phyloP scores from a whole-genome alignment of 176 grass and related monocot genomes.

The Aechmea fasciata region DNA sequence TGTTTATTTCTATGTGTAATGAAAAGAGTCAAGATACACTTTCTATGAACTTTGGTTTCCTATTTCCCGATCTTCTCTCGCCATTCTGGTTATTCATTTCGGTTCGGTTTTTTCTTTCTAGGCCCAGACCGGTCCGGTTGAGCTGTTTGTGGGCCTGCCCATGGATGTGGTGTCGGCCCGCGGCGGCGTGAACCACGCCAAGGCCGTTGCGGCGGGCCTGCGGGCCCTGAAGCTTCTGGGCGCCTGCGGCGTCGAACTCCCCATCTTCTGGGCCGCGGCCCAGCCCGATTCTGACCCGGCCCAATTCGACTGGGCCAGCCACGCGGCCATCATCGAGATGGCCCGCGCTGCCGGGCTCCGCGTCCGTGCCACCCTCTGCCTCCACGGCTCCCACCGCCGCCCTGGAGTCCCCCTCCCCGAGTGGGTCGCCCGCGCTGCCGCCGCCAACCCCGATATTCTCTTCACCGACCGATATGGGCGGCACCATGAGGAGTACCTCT shows the following conservation, averaged over 20 bases:
- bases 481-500: slow-evolving; percentile 46
- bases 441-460: slow-evolving; percentile 47
- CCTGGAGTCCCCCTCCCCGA: slow-evolving; percentile 29
- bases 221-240: slow-evolving; percentile 66
- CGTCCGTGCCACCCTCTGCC: slow-evolving; percentile 54
- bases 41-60: not conserved
- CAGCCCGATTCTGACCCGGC: slow-evolving; percentile 39
- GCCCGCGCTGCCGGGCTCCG: slow-evolving; percentile 47
- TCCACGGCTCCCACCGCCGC: slow-evolving; percentile 31
- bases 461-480: slow-evolving; percentile 45
- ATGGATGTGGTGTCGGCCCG: slow-evolving; percentile 44
- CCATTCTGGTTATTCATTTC: not conserved
- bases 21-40: too few relatives aligned
- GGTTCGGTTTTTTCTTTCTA: slow-evolving; percentile 3
- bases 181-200: slow-evolving; percentile 35
- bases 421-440: slow-evolving; percentile 34
- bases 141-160: slow-evolving; percentile 68
- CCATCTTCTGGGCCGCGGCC: slow-evolving; percentile 61
- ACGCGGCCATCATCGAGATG: slow-evolving; percentile 59
- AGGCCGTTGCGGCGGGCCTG: slow-evolving; percentile 47
- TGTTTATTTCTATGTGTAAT: too few relatives aligned
- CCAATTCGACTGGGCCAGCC: slow-evolving; percentile 41
- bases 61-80: not conserved
- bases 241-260: slow-evolving; percentile 75
- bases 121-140: slow-evolving; percentile 27